Conservation (phyloP, 1,139 yeast genomes). For the Saccharomyces pastorianus region DNA sequence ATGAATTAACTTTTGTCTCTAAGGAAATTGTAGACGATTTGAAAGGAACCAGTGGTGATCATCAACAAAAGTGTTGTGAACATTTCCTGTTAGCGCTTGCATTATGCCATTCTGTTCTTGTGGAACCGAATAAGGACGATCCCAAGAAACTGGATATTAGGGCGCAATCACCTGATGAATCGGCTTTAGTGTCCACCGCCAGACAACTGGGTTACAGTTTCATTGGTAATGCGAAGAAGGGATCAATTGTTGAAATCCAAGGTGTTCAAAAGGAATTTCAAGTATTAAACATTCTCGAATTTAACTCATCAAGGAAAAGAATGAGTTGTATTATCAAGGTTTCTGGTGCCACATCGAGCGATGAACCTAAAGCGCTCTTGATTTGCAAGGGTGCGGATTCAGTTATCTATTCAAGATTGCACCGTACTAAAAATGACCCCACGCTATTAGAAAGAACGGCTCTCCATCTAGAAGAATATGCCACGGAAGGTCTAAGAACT, state of each 20-base stretch:
- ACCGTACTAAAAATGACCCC: conserved; percentile 29
- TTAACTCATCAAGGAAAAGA: conserved; percentile 88
- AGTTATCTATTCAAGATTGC: conserved; percentile 69
- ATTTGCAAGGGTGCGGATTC: conserved; percentile 94
- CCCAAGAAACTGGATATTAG: conserved; percentile 59
- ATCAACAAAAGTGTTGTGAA: conserved; percentile 57
- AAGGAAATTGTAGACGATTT: conserved; percentile 53
- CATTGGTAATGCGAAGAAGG: conserved; percentile 62
- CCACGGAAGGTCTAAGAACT: conserved; percentile 93
- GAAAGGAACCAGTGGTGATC: conserved; percentile 41
- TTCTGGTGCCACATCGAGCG: conserved; percentile 39
- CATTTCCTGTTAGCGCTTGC: conserved; percentile 84
- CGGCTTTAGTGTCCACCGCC: conserved; percentile 93
- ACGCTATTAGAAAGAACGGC: conserved; percentile 57
- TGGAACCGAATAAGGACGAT: conserved; percentile 53
- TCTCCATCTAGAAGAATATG: conserved; percentile 80
- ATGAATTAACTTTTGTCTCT: conserved; percentile 74
- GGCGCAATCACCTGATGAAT: conserved; percentile 97
- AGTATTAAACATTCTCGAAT: conserved; percentile 68
- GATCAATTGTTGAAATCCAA: conserved; percentile 63
- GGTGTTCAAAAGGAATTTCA: conserved; percentile 68
- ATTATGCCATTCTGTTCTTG: conserved; percentile 84
- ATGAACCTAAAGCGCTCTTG: conserved; percentile 43
- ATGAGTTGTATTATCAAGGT: conserved; percentile 86
- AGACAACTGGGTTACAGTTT: conserved; percentile 86